A percentile compares a stretch with the other conserved stretches of the same genome.
Conservation (phyloP, 306 rosid genomes). For the Cucumis melo region DNA sequence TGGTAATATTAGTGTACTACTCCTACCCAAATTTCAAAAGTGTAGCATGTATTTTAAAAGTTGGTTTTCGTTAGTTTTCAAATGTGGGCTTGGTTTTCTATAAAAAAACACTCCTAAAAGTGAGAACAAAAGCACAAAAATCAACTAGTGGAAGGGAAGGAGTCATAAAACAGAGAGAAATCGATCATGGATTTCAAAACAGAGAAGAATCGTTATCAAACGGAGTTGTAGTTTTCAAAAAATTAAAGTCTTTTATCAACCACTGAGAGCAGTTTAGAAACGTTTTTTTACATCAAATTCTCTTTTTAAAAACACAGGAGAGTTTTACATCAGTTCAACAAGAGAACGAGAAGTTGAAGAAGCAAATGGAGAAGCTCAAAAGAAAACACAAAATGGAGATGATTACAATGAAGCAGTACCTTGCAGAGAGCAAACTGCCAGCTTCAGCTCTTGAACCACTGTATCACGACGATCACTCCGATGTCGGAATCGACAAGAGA, state of each 20-base stretch:
- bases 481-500: constrained; percentile 15
- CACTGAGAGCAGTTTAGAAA: neutral
- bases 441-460: constrained; percentile 67
- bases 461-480: constrained; percentile 45
- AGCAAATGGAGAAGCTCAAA: constrained; percentile 76
- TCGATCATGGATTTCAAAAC: too few species aligned
- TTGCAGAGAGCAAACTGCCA: constrained; percentile 81
- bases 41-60: too few species aligned
- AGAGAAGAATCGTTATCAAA: neutral
- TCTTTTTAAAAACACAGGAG: constrained; percentile 36
- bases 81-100: too few species aligned
- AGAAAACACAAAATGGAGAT: constrained; percentile 92
- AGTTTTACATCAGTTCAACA: constrained; percentile 37
- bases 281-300: neutral
- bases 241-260: neutral
- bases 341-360: constrained; percentile 65
- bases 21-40: too few species aligned
- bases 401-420: constrained; percentile 81
- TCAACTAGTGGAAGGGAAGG: too few species aligned
- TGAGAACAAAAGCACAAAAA: too few species aligned
- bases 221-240: neutral
- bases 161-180: too few species aligned
- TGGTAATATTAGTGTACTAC: too few species aligned
- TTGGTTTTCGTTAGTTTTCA: too few species aligned
- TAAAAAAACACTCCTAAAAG: too few species aligned